Conservation (phyloP, 2,329 filamentous ascomycete species). For the Juglanconis sp. region DNA sequence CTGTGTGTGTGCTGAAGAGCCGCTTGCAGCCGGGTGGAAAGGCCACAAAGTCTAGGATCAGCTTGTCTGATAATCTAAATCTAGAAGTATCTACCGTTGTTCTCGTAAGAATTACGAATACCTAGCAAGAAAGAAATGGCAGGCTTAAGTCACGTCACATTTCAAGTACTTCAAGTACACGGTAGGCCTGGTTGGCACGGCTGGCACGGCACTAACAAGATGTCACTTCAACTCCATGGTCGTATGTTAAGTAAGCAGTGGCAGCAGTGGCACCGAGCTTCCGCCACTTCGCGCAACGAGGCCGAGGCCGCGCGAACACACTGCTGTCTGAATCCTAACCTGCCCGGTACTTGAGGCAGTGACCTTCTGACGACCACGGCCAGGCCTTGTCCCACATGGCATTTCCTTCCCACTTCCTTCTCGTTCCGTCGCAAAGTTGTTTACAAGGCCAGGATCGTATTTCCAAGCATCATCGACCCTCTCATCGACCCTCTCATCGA, state of each 20-base stretch:
- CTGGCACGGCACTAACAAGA: not conserved
- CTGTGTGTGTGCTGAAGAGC: too few relatives aligned
- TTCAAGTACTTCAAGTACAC: too few relatives aligned
- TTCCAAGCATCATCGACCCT: not conserved
- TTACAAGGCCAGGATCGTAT: not conserved
- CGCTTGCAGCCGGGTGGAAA: too few relatives aligned
- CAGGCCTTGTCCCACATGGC: not conserved
- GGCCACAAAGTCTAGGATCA: too few relatives aligned
- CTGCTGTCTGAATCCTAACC: not conserved
- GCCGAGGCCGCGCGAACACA: constrained; percentile 1
- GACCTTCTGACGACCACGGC: not conserved
- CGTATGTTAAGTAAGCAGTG: not conserved
- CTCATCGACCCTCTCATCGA: not conserved
- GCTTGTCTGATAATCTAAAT: too few relatives aligned
- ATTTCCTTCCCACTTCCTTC: not conserved
- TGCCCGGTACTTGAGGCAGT: not conserved
- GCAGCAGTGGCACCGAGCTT: not conserved
- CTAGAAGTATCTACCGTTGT: too few relatives aligned
- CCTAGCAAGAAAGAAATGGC: too few relatives aligned
- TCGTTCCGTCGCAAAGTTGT: not conserved
- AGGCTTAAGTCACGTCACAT: too few relatives aligned
- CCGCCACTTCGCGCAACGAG: not conserved
- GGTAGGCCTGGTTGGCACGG: too few relatives aligned
- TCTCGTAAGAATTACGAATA: too few relatives aligned
- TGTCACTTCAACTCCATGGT: not conserved